These are phyloP conservation scores for Claviceps spartinae DNA, from an alignment of 2,329 filamentous ascomycete genomes.

Conservation along the genomic window DNA sequence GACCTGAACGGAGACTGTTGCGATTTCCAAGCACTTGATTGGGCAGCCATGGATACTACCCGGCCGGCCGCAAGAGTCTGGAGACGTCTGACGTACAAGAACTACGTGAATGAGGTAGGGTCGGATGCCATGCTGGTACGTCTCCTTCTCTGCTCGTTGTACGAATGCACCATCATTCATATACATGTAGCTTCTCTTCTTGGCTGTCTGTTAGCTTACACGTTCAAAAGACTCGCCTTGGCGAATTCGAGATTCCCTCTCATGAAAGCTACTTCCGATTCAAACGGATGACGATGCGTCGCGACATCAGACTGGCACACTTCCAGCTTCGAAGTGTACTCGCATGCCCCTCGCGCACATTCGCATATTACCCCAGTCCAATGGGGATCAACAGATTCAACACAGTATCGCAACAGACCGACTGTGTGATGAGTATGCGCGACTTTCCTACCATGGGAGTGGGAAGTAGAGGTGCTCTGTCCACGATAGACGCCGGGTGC, in stretches of 20 bases:
- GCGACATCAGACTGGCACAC: slow-evolving; percentile 43
- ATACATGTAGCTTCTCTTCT: not conserved
- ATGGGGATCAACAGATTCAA: slow-evolving; percentile 39
- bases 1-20: slow-evolving; percentile 41
- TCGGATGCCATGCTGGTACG: slow-evolving; percentile 37
- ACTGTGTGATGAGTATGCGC: slow-evolving; percentile 29
- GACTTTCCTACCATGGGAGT: slow-evolving; percentile 20
- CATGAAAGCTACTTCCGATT: slow-evolving; percentile 44
- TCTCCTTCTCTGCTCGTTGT: not conserved
- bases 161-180: too few relatives aligned
- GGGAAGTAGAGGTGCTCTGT: slow-evolving; percentile 23
- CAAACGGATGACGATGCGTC: slow-evolving; percentile 39
- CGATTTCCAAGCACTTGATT: slow-evolving; percentile 48
- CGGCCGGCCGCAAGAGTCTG: slow-evolving; percentile 33
- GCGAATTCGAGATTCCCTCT: slow-evolving; percentile 17
- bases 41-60: slow-evolving; percentile 37
- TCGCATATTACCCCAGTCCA: slow-evolving; percentile 42
- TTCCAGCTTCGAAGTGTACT: slow-evolving; percentile 54
- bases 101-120: slow-evolving; percentile 40
- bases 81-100: slow-evolving; percentile 37
- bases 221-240: slow-evolving; percentile 7
- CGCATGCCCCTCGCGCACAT: slow-evolving; percentile 39
- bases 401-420: slow-evolving; percentile 32
- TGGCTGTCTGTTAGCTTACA: not conserved
- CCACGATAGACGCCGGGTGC: slow-evolving; percentile 36